Conservation (phyloP, 495 filamentous ascomycete species). For the Penicillium tannophilum region DNA sequence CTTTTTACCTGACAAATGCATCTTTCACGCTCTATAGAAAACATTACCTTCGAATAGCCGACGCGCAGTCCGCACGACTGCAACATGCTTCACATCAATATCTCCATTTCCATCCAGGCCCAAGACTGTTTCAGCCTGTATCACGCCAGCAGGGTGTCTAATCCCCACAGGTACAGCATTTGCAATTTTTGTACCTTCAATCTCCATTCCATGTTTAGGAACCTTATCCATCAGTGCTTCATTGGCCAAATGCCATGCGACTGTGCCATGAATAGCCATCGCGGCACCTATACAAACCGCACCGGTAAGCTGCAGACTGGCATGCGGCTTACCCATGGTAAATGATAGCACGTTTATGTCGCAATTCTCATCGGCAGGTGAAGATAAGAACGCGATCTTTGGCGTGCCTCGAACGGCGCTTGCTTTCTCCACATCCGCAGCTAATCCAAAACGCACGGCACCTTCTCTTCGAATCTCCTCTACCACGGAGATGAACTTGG, state of each 20-base stretch:
- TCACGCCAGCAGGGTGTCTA: conserved; percentile 25
- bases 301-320: conserved; percentile 37
- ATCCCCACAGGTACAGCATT: conserved; percentile 16
- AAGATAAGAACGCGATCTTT: conserved; percentile 34
- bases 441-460: conserved; percentile 31
- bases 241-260: conserved; percentile 26
- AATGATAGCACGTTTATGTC: conserved; percentile 28
- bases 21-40: conserved; percentile 13
- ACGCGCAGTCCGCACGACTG: conserved; percentile 32
- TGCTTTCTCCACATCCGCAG: conserved; percentile 19
- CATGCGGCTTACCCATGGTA: conserved; percentile 32
- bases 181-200: conserved; percentile 14
- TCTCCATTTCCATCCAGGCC: conserved; percentile 11
- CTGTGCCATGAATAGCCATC: conserved; percentile 29
- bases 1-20: neutral
- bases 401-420: conserved; percentile 27
- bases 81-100: conserved; percentile 24
- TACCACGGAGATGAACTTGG: conserved; percentile 13
- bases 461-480: conserved; percentile 33
- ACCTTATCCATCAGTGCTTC: neutral
- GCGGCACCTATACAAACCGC: conserved; percentile 35
- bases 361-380: neutral
- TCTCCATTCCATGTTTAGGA: conserved; percentile 22
- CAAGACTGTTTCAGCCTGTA: conserved; percentile 22
- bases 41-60: conserved; percentile 33